phyloP scores from a whole-genome alignment of 2,329 filamentous ascomycete species.

The Graphilbum sp. region DNA sequence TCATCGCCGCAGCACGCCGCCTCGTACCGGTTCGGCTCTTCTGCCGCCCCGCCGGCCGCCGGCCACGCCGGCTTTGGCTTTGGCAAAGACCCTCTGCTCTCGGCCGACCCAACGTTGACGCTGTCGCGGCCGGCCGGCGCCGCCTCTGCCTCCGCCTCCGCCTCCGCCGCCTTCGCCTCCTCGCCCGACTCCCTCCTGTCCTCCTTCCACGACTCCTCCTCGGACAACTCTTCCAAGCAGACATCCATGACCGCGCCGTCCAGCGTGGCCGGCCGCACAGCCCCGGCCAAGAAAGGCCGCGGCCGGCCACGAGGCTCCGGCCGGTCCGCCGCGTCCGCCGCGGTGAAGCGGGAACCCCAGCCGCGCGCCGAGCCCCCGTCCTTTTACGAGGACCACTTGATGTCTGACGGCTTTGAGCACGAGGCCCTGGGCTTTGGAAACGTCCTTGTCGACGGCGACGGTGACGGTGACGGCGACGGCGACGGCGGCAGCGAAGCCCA shows the following conservation, averaged over 20 bases:
- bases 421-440: conserved; percentile 4
- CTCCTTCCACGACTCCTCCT: conserved; percentile 30
- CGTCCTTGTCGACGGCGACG: conserved; percentile 27
- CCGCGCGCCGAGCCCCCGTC: too few species aligned
- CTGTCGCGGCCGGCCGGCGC: conserved; percentile 3
- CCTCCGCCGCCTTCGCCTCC: conserved; percentile 5
- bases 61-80: not conserved
- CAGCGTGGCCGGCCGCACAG: conserved; percentile 4
- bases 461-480: conserved; percentile 19
- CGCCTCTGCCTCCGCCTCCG: conserved; percentile 11
- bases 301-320: conserved; percentile 14
- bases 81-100: conserved; percentile 4
- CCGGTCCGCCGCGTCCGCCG: not conserved
- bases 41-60: not conserved
- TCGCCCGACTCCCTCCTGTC: conserved; percentile 12
- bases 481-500: not conserved
- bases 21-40: not conserved
- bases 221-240: conserved; percentile 23
- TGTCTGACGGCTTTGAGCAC: too few species aligned
- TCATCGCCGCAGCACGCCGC: not conserved
- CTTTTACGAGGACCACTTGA: too few species aligned
- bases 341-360: not conserved
- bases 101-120: conserved; percentile 3
- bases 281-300: conserved; percentile 4
- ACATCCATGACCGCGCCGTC: conserved; percentile 9